Conservation (phyloP, 129 eudicot species). For the Logfia minima region DNA sequence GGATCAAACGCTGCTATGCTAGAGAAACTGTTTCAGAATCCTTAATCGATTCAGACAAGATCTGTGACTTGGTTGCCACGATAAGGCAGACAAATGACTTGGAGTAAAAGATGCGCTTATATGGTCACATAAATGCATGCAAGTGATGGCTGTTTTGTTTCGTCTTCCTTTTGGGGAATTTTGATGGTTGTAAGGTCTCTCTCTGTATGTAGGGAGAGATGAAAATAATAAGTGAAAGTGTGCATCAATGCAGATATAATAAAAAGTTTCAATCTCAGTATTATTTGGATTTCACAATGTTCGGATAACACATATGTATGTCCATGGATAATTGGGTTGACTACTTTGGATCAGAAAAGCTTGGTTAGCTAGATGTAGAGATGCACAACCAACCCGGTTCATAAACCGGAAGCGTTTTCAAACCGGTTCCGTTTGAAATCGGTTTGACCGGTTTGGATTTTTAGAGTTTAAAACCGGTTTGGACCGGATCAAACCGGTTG, state of each 20-base stretch:
- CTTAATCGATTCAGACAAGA: conserved; percentile 27
- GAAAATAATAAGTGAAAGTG: background rate
- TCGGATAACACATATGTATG: too few species aligned
- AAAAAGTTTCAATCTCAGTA: background rate
- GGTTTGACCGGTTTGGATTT: too few species aligned
- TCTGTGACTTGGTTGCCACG: conserved; percentile 36
- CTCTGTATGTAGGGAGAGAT: background rate
- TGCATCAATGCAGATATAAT: background rate
- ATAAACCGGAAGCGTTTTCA: too few species aligned
- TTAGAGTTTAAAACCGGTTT: too few species aligned
- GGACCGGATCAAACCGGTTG: too few species aligned
- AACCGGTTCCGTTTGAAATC: too few species aligned
- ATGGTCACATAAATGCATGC: background rate
- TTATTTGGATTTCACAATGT: too few species aligned
- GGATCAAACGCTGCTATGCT: conserved; percentile 32
- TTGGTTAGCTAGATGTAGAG: too few species aligned
- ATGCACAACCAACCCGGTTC: too few species aligned
- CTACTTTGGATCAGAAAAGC: too few species aligned
- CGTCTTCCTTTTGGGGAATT: background rate
- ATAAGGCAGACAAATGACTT: conserved; percentile 48
- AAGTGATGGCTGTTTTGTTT: conserved; percentile 6
- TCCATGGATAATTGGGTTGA: too few species aligned
- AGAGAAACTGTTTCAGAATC: conserved; percentile 37
- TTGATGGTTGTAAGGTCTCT: background rate
- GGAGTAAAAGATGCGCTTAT: background rate